These are phyloP conservation scores for Eucalyptus curtisii DNA, from an alignment of 345 rosid species.

Conservation along the genomic window DNA sequence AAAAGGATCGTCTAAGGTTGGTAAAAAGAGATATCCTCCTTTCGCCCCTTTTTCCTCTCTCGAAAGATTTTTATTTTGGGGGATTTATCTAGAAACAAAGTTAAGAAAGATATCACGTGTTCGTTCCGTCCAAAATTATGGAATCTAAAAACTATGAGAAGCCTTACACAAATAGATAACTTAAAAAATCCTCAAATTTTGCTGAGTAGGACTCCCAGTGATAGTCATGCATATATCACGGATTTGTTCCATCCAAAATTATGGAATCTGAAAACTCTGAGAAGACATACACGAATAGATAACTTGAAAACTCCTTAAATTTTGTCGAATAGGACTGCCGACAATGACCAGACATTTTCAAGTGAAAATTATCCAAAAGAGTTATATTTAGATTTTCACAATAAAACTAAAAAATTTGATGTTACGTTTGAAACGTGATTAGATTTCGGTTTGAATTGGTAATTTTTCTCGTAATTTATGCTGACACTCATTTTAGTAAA, in stretches of 20 bases:
- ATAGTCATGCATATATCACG: no score
- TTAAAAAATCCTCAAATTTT: no score
- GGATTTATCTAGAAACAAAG: background rate
- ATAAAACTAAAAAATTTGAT: background rate
- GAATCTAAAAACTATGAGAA: background rate
- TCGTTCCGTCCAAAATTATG: background rate
- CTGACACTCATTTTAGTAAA: background rate
- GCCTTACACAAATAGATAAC: background rate
- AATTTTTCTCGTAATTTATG: background rate
- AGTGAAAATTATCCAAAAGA: background rate
- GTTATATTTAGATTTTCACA: no score
- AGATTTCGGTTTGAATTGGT: background rate
- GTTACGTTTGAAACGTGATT: background rate
- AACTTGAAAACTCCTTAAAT: background rate
- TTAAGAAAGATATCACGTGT: background rate
- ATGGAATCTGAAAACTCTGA: background rate
- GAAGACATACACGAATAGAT: background rate
- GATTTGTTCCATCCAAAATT: background rate
- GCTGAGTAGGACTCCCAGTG: accelerated
- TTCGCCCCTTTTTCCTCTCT: background rate
- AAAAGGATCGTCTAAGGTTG: background rate
- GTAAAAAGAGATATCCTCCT: background rate
- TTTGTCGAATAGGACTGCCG: accelerated
- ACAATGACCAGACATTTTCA: background rate
- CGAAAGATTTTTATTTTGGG: background rate